phyloP scores from a whole-genome alignment of 179 eudicot species.

The Spergularia azorica region DNA sequence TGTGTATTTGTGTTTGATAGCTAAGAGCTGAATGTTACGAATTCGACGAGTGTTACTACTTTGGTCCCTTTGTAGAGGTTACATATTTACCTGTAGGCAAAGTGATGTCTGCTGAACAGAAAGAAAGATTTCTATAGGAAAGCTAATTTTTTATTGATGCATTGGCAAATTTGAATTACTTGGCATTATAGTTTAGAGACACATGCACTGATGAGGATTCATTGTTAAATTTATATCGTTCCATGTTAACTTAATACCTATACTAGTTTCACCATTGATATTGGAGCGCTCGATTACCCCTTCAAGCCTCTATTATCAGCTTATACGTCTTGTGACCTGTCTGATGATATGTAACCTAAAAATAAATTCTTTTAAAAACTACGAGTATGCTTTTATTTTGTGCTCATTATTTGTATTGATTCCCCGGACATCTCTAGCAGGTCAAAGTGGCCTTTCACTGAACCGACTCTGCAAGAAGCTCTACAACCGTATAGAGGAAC shows the following conservation, averaged over 20 bases:
- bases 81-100: too few species aligned
- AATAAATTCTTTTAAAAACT: background rate
- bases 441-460: conserved; percentile 4
- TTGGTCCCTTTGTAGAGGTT: too few species aligned
- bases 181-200: background rate
- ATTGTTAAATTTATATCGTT: background rate
- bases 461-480: conserved; percentile 1
- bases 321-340: background rate
- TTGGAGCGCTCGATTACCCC: background rate
- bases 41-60: too few species aligned
- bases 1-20: too few species aligned
- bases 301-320: background rate
- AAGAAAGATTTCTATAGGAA: too few species aligned
- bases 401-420: background rate
- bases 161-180: too few species aligned
- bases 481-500: background rate
- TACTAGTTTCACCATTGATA: background rate
- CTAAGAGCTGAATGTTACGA: too few species aligned
- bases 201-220: background rate
- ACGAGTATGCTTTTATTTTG: background rate
- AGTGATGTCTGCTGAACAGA: too few species aligned
- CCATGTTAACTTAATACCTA: background rate
- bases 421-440: background rate
- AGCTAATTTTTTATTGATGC: too few species aligned
- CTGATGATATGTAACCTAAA: background rate